A percentile compares a stretch with the other conserved stretches of the same genome.
phyloP scores from a whole-genome alignment of 768 basidiomycete genomes.

The Sarcomyxa edulis region DNA sequence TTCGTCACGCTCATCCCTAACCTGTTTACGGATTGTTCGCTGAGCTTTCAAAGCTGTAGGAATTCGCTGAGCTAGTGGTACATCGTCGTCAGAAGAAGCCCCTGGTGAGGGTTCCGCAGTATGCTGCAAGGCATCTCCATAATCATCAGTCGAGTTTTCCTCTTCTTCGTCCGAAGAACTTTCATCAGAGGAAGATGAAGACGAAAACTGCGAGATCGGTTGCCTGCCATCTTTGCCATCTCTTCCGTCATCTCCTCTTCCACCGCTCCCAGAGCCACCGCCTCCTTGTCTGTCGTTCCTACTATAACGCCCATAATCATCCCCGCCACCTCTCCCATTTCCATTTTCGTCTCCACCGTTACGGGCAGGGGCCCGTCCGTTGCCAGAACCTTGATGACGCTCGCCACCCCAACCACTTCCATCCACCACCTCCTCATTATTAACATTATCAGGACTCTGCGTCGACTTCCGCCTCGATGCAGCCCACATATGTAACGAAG shows the following conservation, averaged over 20 bases:
- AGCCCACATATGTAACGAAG: slow-evolving; percentile 13
- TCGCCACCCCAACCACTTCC: slow-evolving; percentile 20
- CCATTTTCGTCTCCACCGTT: slow-evolving; percentile 12
- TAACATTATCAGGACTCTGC: slow-evolving; percentile 6
- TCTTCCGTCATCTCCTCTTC: slow-evolving; percentile 17
- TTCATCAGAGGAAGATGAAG: slow-evolving; percentile 25
- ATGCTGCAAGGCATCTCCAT: slow-evolving; percentile 19
- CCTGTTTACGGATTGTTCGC: slow-evolving; percentile 68
- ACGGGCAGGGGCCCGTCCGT: slow-evolving; percentile 13
- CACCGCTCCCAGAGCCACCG: slow-evolving; percentile 10
- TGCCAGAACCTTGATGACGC: slow-evolving; percentile 6
- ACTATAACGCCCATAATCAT: slow-evolving; percentile 10
- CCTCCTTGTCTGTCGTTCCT: slow-evolving; percentile 8
- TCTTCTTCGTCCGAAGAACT: slow-evolving; percentile 38
- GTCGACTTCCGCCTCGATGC: slow-evolving; percentile 9
- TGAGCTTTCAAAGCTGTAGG: slow-evolving; percentile 83
- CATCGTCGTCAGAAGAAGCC: slow-evolving; percentile 61
- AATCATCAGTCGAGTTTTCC: slow-evolving; percentile 34
- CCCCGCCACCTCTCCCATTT: slow-evolving; percentile 13
- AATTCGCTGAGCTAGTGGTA: slow-evolving; percentile 78
- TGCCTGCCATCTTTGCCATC: slow-evolving; percentile 33
- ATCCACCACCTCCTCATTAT: slow-evolving; percentile 17
- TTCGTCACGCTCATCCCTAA: slow-evolving; percentile 61
- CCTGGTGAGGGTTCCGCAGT: slow-evolving; percentile 11
- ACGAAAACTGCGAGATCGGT: slow-evolving; percentile 31